Evolutionary conservation across 2,329 filamentous ascomycete species (phyloP).

Genomic region (Clonostachys chloroleuca): DNA sequence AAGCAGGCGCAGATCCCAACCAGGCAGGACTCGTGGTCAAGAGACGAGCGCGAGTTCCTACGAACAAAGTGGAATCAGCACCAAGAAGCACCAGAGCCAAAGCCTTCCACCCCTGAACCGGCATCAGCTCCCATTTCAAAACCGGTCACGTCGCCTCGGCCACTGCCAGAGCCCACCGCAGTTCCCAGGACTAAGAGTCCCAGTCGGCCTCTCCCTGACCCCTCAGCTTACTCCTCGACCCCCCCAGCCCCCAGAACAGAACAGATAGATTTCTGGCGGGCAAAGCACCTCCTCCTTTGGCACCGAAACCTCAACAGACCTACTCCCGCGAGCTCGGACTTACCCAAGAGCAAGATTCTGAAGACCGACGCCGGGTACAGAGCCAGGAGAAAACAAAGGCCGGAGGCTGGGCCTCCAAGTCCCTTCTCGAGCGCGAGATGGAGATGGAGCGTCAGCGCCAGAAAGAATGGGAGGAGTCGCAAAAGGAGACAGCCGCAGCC

Average conservation of each 20-base stretch:
- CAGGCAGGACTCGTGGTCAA: constrained; percentile 60
- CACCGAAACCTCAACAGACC: constrained; percentile 33
- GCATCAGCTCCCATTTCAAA: constrained; percentile 6
- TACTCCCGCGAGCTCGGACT: constrained; percentile 52
- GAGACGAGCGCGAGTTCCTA: constrained; percentile 60
- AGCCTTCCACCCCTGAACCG: constrained; percentile 6
- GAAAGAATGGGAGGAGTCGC: constrained; percentile 74
- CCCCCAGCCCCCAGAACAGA: constrained; percentile 30
- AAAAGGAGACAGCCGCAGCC: constrained; percentile 58
- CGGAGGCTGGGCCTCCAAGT: constrained; percentile 61
- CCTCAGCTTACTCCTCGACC: constrained; percentile 14
- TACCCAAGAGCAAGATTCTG: constrained; percentile 56
- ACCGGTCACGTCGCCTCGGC: constrained; percentile 26
- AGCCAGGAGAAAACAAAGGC: constrained; percentile 59
- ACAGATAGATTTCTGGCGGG: constrained; percentile 54
- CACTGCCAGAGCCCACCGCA: constrained; percentile 32
- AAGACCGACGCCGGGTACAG: constrained; percentile 55
- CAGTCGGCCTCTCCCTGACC: constrained; percentile 51
- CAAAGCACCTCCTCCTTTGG: constrained; percentile 49
- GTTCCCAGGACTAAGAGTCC: constrained; percentile 25
- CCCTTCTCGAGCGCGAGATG: constrained; percentile 75
- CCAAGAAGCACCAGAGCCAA: constrained; percentile 20
- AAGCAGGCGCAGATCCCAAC: constrained; percentile 15
- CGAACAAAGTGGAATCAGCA: constrained; percentile 46
- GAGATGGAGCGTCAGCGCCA: constrained; percentile 74